Evolutionary conservation across 257 asterid genomes (phyloP).

Genomic region (Rauvolfia tetraphylla): DNA sequence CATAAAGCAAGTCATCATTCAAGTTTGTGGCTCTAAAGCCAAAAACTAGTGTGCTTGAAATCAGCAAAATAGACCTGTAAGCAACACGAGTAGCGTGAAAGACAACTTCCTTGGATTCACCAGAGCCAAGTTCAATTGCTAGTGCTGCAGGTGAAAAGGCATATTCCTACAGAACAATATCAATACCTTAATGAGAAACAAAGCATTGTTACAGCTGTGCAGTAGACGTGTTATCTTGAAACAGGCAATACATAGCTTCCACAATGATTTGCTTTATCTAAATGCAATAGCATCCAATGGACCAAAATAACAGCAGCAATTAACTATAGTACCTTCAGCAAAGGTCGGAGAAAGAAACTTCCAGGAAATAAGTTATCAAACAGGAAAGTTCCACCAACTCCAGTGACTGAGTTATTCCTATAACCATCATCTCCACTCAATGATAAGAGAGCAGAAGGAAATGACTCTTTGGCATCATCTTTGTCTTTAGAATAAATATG

Average conservation of each 20-base stretch:
- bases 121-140: constrained; percentile 87
- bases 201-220: background rate
- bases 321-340: constrained; percentile 63
- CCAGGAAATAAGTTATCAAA: constrained; percentile 87
- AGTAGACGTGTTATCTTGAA: background rate
- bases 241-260: background rate
- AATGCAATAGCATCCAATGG: background rate
- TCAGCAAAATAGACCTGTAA: constrained; percentile 50
- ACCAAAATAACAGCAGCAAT: background rate
- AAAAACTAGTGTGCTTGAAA: background rate
- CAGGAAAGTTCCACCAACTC: constrained; percentile 68
- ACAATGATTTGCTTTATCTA: background rate
- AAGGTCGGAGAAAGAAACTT: constrained; percentile 92
- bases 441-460: constrained; percentile 85
- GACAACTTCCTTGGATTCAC: constrained; percentile 77
- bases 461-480: constrained; percentile 63
- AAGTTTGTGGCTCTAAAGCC: background rate
- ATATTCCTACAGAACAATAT: constrained; percentile 63
- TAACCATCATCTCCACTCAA: constrained; percentile 98
- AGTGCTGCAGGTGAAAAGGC: constrained; percentile 89
- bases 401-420: constrained; percentile 85
- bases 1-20: background rate
- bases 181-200: constrained; percentile 8
- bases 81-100: constrained; percentile 93
- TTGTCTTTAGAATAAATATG: constrained; percentile 41